Base-by-base conservation (phyloP, 192 early-diverging fungal species). In the Lobosporangium transversale region DNA sequence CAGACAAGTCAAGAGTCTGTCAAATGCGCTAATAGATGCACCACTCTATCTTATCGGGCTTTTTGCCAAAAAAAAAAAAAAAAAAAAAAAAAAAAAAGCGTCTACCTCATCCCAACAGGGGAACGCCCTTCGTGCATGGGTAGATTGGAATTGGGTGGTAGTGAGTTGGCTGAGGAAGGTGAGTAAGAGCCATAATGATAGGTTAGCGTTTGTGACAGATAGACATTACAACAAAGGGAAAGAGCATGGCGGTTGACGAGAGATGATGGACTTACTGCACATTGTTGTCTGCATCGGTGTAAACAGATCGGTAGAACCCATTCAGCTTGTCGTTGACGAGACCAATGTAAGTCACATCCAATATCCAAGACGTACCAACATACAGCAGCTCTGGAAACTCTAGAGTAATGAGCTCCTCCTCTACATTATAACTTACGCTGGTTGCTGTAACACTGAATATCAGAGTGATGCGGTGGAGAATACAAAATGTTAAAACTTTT, bases 31-130 rank as follows among this genome's bases (percentile, higher is more conserved):
- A n/a, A n/a, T n/a, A n/a, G n/a, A n/a, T n/a, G n/a, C n/a, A n/a
- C n/a, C n/a, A n/a, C n/a, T n/a, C n/a, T n/a, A n/a, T n/a, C n/a
- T n/a, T n/a, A n/a, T n/a, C n/a, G n/a, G n/a, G n/a, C n/a, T n/a
- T n/a, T n/a, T n/a, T n/a, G n/a, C n/a, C n/a, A n/a, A n/a, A n/a
- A n/a, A n/a, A n/a, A n/a, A n/a, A n/a, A n/a, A n/a, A n/a, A n/a
- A n/a, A n/a, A n/a, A n/a, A n/a, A n/a, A n/a, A n/a, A n/a, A n/a
- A n/a, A n/a, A n/a, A n/a, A n/a, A n/a, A n/a, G n/a, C n/a, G n/a
- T n/a, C n/a, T 66, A 76, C 71, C 83, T 98, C 97, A 81, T 99
- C 96, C 90, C 91, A 97, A 69, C 92, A 98, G 7, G 97, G 97
- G 78, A 98, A 93, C 18, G 92, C 91, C 31, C 93, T 86, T 53